These are phyloP conservation scores for Lindgomyces ingoldianus DNA, from an alignment of 495 filamentous ascomycete species.

Conservation along the genomic window DNA sequence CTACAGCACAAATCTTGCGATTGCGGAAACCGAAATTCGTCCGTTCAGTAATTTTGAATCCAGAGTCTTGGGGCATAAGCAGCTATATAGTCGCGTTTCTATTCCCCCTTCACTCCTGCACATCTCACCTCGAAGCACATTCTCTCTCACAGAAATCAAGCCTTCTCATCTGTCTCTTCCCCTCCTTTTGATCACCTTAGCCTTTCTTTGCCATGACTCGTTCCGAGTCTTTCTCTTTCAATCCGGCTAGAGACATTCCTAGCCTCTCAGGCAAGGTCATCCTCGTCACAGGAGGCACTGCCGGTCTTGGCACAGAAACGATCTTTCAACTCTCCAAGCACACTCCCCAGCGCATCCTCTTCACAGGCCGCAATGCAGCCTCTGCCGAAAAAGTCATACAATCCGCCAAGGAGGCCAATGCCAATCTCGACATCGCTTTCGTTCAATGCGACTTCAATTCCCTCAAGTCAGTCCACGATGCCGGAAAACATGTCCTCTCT, in stretches of 20 bases:
- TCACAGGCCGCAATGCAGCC: slow-evolving; percentile 16
- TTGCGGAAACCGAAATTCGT: too few species aligned
- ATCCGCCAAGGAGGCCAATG: neutral
- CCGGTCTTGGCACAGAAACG: slow-evolving; percentile 21
- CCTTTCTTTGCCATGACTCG: neutral
- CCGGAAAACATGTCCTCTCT: neutral
- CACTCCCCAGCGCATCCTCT: slow-evolving; percentile 18
- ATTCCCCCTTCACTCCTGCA: too few species aligned
- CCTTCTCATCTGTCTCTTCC: too few species aligned
- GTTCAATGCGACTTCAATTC: slow-evolving; percentile 11
- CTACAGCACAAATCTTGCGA: too few species aligned
- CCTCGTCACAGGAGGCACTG: slow-evolving; percentile 30
- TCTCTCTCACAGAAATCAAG: too few species aligned
- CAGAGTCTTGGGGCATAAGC: too few species aligned
- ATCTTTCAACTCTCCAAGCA: slow-evolving; percentile 16
- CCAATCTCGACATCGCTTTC: slow-evolving; percentile 7
- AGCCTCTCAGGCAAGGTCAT: slow-evolving; percentile 25
- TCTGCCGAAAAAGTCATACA: neutral
- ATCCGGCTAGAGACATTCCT: slow-evolving; percentile 23
- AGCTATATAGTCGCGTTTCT: too few species aligned
- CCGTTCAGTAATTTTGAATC: too few species aligned
- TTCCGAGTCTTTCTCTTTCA: neutral
- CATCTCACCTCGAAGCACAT: too few species aligned
- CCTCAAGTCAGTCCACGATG: slow-evolving; percentile 9
- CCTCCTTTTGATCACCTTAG: neutral